Evolutionary conservation across 2,329 filamentous ascomycete genomes (phyloP).

Genomic region (Nannizziopsis arthrosporioides): DNA sequence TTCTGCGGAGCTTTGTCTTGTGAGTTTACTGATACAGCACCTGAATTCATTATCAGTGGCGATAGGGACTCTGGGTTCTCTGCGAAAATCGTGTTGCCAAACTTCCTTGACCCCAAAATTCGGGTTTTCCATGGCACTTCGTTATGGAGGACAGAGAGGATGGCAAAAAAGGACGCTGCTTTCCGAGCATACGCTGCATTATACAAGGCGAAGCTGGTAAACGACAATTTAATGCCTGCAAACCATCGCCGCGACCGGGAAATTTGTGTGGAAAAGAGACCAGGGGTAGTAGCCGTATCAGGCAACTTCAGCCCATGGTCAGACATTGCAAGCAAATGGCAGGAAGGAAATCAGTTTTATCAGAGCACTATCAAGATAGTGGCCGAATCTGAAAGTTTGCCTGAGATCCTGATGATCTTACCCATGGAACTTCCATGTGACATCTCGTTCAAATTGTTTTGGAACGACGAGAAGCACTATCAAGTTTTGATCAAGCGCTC

Average conservation of each 20-base stretch:
- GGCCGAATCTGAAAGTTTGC: slow-evolving; percentile 9
- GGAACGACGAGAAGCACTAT: slow-evolving; percentile 20
- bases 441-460: slow-evolving; percentile 21
- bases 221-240: slow-evolving; percentile 61
- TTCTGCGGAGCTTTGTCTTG: slow-evolving; percentile 58
- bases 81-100: slow-evolving; percentile 59
- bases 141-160: slow-evolving; percentile 59
- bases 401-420: slow-evolving; percentile 18
- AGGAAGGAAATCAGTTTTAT: slow-evolving; percentile 13
- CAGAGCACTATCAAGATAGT: slow-evolving; percentile 17
- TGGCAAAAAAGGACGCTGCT: slow-evolving; percentile 67
- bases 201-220: slow-evolving; percentile 59
- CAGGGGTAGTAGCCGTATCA: slow-evolving; percentile 22
- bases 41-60: slow-evolving; percentile 53
- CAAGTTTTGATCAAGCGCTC: slow-evolving; percentile 15
- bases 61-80: slow-evolving; percentile 19
- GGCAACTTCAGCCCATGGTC: slow-evolving; percentile 31
- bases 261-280: slow-evolving; percentile 26
- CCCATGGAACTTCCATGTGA: slow-evolving; percentile 18
- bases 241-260: slow-evolving; percentile 22
- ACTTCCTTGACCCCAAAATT: slow-evolving; percentile 52
- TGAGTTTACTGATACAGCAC: slow-evolving; percentile 52
- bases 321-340: slow-evolving; percentile 24
- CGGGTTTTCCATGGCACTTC: slow-evolving; percentile 42
- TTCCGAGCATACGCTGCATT: slow-evolving; percentile 67